Percentiles rank a stretch among this genome's conserved stretches.
These are phyloP conservation scores for Acorus gramineus DNA, from an alignment of 106 monocot genomes.

Conservation along the genomic window DNA sequence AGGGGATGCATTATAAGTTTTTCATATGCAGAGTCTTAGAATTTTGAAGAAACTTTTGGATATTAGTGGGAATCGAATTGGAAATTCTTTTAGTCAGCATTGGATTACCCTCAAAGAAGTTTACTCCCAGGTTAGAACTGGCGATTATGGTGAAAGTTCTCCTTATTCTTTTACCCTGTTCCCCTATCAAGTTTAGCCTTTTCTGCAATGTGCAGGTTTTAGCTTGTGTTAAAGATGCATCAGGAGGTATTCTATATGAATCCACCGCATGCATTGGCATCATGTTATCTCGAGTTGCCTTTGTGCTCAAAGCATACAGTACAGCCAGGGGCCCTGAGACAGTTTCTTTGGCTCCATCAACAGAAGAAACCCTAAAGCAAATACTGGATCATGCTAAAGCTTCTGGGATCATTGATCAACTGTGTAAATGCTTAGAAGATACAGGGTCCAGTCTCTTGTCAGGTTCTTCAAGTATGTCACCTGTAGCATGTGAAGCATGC, in stretches of 20 bases:
- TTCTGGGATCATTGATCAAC: constrained; percentile 37
- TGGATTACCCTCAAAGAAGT: constrained; percentile 54
- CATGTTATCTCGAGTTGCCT: constrained; percentile 61
- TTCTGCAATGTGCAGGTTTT: constrained; percentile 40
- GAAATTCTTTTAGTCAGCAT: constrained; percentile 42
- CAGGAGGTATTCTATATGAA: constrained; percentile 80
- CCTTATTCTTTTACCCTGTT: neutral
- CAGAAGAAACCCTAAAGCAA: constrained; percentile 34
- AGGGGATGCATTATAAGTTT: no score
- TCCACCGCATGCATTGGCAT: constrained; percentile 71
- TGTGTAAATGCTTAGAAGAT: constrained; percentile 46
- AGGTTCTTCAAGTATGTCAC: constrained; percentile 73
- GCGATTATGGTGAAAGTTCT: neutral
- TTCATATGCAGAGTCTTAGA: constrained; percentile 47
- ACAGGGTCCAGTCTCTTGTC: constrained; percentile 62
- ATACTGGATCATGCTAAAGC: constrained; percentile 52
- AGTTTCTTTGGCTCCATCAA: constrained; percentile 9
- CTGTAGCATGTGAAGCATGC: constrained; percentile 96
- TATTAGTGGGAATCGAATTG: constrained; percentile 28
- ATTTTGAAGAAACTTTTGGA: constrained; percentile 71
- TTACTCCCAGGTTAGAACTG: constrained; percentile 59
- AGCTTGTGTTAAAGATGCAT: constrained; percentile 25
- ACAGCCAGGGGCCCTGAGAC: constrained; percentile 23
- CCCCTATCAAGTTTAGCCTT: neutral
- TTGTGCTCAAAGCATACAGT: constrained; percentile 34